Evolutionary conservation across 495 filamentous ascomycete genomes (phyloP).

Genomic region (Trichoderma gamsii): DNA sequence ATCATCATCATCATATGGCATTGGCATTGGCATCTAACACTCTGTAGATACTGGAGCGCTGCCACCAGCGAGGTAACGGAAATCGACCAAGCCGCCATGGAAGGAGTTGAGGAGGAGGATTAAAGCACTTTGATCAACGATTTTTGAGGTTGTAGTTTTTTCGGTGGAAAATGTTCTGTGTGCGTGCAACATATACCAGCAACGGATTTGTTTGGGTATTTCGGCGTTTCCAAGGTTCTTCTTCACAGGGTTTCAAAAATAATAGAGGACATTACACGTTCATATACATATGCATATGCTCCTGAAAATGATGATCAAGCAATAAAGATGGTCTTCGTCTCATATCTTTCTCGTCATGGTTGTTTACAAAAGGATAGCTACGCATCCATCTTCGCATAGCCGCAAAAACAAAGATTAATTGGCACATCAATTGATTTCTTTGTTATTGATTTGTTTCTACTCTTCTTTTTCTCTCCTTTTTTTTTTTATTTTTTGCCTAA

Average conservation of each 20-base stretch:
- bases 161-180: constrained; percentile 13
- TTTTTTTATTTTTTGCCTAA: not conserved
- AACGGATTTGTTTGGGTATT: constrained; percentile 23
- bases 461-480: not conserved
- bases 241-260: constrained; percentile 27
- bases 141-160: not conserved
- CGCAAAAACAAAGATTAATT: not conserved
- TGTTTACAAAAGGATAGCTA: not conserved
- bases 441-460: not conserved
- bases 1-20: not conserved
- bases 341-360: not conserved
- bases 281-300: constrained; percentile 16
- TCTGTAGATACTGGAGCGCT: constrained; percentile 53
- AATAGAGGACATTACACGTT: constrained; percentile 12
- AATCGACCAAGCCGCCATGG: constrained; percentile 31
- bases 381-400: not conserved
- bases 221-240: constrained; percentile 31
- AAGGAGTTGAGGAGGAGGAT: constrained; percentile 24
- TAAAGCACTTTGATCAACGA: constrained; percentile 19
- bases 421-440: not conserved
- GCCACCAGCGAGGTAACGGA: constrained; percentile 54
- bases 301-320: constrained; percentile 16
- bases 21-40: not conserved
- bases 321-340: constrained; percentile 1
- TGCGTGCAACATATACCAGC: constrained; percentile 18